Conservation (phyloP, 2,329 filamentous ascomycete genomes). For the Talaromyces piceae region DNA sequence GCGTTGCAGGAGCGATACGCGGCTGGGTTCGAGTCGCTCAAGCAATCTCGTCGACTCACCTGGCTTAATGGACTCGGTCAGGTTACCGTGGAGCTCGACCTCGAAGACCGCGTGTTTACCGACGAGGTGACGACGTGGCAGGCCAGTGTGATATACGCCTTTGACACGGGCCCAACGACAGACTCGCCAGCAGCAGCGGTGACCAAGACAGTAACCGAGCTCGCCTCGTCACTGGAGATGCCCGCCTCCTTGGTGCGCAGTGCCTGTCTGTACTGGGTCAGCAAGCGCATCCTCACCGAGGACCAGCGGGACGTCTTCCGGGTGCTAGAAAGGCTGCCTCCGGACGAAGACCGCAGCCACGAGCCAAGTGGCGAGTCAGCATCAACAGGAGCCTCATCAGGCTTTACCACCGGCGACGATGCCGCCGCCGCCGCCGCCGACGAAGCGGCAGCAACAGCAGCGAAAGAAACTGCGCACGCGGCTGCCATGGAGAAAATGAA, state of each 20-base stretch:
- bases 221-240: slow-evolving; percentile 48
- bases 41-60: slow-evolving; percentile 74
- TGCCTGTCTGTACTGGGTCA: slow-evolving; percentile 57
- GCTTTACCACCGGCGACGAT: slow-evolving; percentile 20
- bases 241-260: slow-evolving; percentile 49
- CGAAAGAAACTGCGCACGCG: slow-evolving; percentile 43
- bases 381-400: slow-evolving; percentile 18
- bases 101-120: slow-evolving; percentile 68
- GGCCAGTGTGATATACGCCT: slow-evolving; percentile 79
- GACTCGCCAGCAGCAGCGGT: slow-evolving; percentile 18
- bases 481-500: slow-evolving; percentile 60
- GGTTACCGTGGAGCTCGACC: slow-evolving; percentile 70
- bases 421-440: slow-evolving; percentile 34
- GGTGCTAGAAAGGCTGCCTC: slow-evolving; percentile 49
- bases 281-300: slow-evolving; percentile 46
- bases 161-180: slow-evolving; percentile 46
- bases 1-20: slow-evolving; percentile 64
- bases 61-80: slow-evolving; percentile 81
- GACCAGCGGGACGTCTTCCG: slow-evolving; percentile 45
- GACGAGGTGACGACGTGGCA: slow-evolving; percentile 74
- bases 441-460: slow-evolving; percentile 35
- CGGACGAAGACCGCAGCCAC: slow-evolving; percentile 21
- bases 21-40: slow-evolving; percentile 67
- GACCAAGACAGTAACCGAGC: slow-evolving; percentile 34
- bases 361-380: slow-evolving; percentile 15